These are phyloP conservation scores for Chlamydomonas schloesseri DNA, from an alignment of 139 green algal species.

Conservation along the genomic window DNA sequence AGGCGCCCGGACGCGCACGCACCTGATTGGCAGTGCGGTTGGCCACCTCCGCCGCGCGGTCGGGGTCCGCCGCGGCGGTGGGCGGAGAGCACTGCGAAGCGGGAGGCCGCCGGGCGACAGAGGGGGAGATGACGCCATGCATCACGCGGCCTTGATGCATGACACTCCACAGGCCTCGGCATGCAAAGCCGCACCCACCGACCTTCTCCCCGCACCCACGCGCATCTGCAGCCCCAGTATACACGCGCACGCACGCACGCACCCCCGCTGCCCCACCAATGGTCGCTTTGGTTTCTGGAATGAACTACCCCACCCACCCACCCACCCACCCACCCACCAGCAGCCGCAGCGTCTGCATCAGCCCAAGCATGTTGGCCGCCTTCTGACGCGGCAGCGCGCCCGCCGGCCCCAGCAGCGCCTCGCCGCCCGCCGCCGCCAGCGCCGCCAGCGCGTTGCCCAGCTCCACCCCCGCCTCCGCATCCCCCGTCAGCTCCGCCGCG, in stretches of 20 bases:
- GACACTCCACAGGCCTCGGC: too few relatives aligned
- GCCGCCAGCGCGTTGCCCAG: constrained; percentile 33
- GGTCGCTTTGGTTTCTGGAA: too few relatives aligned
- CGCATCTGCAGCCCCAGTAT: too few relatives aligned
- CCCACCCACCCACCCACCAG: constrained; percentile 59
- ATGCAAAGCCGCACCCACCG: too few relatives aligned
- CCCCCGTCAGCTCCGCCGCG: not conserved
- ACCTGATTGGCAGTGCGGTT: constrained; percentile 57
- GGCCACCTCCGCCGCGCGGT: constrained; percentile 1
- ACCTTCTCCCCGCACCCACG: too few relatives aligned
- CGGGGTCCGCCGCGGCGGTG: not conserved
- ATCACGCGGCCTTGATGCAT: too few relatives aligned
- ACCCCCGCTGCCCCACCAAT: too few relatives aligned
- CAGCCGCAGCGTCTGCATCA: constrained; percentile 72
- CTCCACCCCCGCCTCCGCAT: constrained; percentile 19
- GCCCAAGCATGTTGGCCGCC: constrained; percentile 73
- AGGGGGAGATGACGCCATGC: too few relatives aligned
- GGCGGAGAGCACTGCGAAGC: not conserved
- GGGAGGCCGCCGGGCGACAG: not conserved
- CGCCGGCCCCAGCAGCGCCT: constrained; percentile 13
- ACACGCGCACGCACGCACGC: too few relatives aligned
- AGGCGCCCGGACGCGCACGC: too few relatives aligned
- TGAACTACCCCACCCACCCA: too few relatives aligned
- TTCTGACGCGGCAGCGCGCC: constrained; percentile 58
- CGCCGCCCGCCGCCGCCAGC: constrained; percentile 31